Conservation (phyloP, 176 grass and related monocot genomes). For the Zoysia pacifica region DNA sequence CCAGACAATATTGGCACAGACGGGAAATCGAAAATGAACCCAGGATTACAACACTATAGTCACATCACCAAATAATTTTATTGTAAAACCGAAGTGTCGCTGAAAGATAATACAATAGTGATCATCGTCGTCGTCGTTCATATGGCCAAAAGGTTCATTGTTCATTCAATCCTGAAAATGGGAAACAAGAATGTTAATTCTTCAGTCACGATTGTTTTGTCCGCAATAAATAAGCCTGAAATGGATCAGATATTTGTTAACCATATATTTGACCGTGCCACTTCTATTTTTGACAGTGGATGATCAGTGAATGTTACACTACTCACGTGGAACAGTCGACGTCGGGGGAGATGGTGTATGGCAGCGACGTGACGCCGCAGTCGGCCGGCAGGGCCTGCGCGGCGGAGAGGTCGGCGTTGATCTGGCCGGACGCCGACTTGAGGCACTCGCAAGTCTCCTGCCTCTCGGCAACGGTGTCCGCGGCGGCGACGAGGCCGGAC, state of each 20-base stretch:
- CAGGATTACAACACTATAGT: neutral
- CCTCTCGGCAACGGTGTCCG: conserved; percentile 16
- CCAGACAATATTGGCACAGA: neutral
- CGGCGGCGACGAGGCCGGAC: conserved; percentile 14
- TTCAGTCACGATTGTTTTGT: neutral
- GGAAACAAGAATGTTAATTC: neutral
- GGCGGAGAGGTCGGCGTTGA: conserved; percentile 19
- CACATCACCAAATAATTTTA: neutral
- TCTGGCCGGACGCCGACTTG: conserved; percentile 20
- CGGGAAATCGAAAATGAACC: neutral
- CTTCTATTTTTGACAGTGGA: neutral
- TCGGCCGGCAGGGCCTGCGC: conserved; percentile 36
- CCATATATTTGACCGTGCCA: neutral
- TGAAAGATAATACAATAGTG: neutral
- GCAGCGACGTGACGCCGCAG: conserved; percentile 46
- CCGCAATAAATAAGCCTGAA: neutral
- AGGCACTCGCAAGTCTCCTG: conserved; percentile 52
- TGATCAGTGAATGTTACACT: neutral
- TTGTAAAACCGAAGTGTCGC: neutral
- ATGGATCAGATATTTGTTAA: neutral
- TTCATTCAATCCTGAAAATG: neutral
- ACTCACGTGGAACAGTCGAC: conserved; percentile 51
- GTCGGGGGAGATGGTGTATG: conserved; percentile 48
- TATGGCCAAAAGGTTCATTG: neutral
- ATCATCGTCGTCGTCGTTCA: neutral